Conservation (phyloP, 352 stramenopile genomes). For the Pythium phragmitis region DNA sequence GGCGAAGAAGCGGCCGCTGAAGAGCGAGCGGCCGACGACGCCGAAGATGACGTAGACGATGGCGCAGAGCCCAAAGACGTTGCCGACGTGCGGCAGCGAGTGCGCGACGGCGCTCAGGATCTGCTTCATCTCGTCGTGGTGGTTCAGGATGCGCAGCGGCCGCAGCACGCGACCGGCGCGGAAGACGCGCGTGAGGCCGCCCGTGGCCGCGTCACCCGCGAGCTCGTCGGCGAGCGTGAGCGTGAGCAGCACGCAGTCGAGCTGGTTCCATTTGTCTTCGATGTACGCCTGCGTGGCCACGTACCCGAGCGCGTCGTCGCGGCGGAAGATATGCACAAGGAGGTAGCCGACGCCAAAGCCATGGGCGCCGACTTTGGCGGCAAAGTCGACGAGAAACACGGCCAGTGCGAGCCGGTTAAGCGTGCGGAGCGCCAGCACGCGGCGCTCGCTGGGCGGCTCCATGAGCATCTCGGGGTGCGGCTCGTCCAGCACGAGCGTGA, state of each 20-base stretch:
- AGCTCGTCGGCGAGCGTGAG: slow-evolving; percentile 58
- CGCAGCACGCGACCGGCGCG: slow-evolving; percentile 63
- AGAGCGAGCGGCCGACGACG: slow-evolving; percentile 64
- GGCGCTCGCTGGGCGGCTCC: slow-evolving; percentile 34
- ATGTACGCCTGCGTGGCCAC: slow-evolving; percentile 70
- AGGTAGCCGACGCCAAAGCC: slow-evolving; percentile 72
- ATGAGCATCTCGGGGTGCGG: slow-evolving; percentile 61
- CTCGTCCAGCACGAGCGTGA: slow-evolving; percentile 72
- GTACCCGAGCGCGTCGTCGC: slow-evolving; percentile 62
- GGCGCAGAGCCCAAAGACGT: slow-evolving; percentile 67
- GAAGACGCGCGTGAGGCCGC: slow-evolving; percentile 49
- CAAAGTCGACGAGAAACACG: slow-evolving; percentile 58
- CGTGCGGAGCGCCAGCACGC: slow-evolving; percentile 35
- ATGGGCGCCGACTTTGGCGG: slow-evolving; percentile 49
- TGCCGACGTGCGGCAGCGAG: slow-evolving; percentile 69
- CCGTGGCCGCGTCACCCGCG: slow-evolving; percentile 36
- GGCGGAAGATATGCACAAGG: slow-evolving; percentile 53
- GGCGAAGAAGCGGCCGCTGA: slow-evolving; percentile 61
- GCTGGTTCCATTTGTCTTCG: slow-evolving; percentile 76
- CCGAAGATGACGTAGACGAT: slow-evolving; percentile 82
- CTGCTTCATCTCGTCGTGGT: slow-evolving; percentile 76
- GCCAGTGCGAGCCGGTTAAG: slow-evolving; percentile 49
- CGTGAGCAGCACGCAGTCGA: slow-evolving; percentile 61
- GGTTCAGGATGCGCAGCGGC: slow-evolving; percentile 69
- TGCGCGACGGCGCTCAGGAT: slow-evolving; percentile 69